Base-by-base conservation (phyloP, 148 eudicot genomes). In the Hydrangea macrophylla region DNA sequence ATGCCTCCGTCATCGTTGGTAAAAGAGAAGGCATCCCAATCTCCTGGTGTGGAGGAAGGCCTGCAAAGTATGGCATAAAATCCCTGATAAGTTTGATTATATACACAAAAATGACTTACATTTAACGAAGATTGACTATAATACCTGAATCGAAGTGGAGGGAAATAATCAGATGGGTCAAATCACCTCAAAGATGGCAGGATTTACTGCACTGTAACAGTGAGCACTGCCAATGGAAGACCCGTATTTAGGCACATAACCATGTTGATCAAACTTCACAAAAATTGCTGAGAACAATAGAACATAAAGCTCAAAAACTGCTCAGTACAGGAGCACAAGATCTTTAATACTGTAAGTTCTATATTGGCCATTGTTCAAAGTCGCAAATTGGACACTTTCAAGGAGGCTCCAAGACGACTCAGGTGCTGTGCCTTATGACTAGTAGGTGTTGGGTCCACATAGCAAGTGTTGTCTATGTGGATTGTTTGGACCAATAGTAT, bases 1-100 rank as follows among this genome's bases (percentile, higher is more conserved):
- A 70, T 81, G 74, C 98, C 97, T 94, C 98, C 42, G 92, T 83
- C 98, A 94, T 94, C 50, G 98, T 91, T 15, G 97, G 97, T 45
- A 95, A 90, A 69, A 85, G 93, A 66, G 98, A 94, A 55, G 98
- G 98, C 98, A 94, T 94, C 70, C 97, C 96, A 63, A 90, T 83
- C 76, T 88, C 96, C 66, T 88, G 89, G 76, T 90, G 98, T 56
- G 98, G 84, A 75, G 96, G 92, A 78, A 90, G 81, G 71, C 86
- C 92, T 90, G 84, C 58, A 80, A 77, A 48, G 30, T 40, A 55
- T 23, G 32, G 5, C 10, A 24, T 5, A 48, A 7, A 48, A 18
- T 17, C n/a, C 53, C n/a, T 48, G 23, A 48, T 48, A 0, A 35
- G 39, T 35, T 35, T 8, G 8, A 8, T 24, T 17, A 60, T 50